Conservation (phyloP, 805 yeast species). For the Kluyveromyces wickerhamii region DNA sequence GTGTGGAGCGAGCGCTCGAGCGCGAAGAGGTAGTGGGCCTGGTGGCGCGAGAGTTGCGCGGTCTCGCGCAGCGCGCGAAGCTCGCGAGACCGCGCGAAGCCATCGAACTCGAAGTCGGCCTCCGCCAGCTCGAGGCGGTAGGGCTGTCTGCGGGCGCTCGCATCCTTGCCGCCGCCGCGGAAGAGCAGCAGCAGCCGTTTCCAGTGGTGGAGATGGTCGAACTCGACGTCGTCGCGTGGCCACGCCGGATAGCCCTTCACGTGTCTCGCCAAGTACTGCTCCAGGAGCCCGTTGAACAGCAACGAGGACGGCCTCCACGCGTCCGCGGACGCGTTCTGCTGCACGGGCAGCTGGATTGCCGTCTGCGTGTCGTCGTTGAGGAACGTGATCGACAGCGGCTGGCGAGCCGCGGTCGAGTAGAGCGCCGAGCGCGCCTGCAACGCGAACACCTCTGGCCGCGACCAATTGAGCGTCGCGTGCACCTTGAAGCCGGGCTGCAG, state of each 20-base stretch:
- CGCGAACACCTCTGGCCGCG: slow-evolving; percentile 9
- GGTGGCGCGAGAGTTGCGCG: slow-evolving; percentile 11
- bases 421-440: slow-evolving; percentile 8
- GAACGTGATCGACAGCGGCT: slow-evolving; percentile 9
- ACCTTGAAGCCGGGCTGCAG: slow-evolving; percentile 8
- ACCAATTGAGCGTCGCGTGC: slow-evolving; percentile 5
- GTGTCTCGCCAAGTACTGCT: slow-evolving; percentile 6
- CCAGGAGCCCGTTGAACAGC: slow-evolving; percentile 9
- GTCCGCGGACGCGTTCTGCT: too few species aligned
- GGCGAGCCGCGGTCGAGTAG: neutral
- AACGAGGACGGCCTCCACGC: slow-evolving; percentile 5
- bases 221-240: slow-evolving; percentile 3
- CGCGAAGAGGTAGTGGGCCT: slow-evolving; percentile 29
- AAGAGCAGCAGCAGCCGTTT: neutral
- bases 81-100: slow-evolving; percentile 17
- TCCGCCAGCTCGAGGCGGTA: slow-evolving; percentile 3
- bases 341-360: slow-evolving; percentile 5
- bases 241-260: slow-evolving; percentile 1
- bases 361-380: slow-evolving; percentile 6
- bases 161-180: neutral
- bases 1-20: slow-evolving; percentile 28
- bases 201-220: slow-evolving; percentile 5
- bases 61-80: slow-evolving; percentile 19
- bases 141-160: neutral
- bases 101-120: slow-evolving; percentile 24